A percentile compares a stretch with the other conserved stretches of the same genome.
Conservation (phyloP, 2,329 filamentous ascomycete genomes). For the Teratosphaeria gauchensis region DNA sequence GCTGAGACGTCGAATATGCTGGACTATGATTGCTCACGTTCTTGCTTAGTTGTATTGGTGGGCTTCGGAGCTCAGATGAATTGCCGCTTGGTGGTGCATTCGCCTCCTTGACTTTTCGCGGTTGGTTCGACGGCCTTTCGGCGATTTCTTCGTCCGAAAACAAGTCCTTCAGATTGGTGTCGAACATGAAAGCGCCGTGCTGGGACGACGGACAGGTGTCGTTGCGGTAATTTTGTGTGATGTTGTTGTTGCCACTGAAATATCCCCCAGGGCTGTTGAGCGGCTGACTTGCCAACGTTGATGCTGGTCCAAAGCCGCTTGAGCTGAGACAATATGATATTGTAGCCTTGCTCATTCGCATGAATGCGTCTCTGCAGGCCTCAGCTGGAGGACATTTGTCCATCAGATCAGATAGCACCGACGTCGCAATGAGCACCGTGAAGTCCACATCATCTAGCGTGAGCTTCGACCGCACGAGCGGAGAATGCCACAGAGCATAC, state of each 20-base stretch:
- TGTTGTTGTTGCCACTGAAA: conserved; percentile 8
- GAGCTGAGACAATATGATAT: conserved; percentile 89
- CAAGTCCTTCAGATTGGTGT: conserved; percentile 46
- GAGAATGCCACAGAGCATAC: conserved; percentile 95
- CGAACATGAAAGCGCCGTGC: conserved; percentile 41
- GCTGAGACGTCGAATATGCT: background rate
- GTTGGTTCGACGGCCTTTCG: conserved; percentile 19
- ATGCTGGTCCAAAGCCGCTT: conserved; percentile 53
- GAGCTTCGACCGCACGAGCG: conserved; percentile 73
- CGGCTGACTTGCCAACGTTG: conserved; percentile 20
- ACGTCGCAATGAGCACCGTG: conserved; percentile 85
- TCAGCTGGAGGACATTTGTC: conserved; percentile 93
- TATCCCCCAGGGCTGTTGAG: conserved; percentile 16
- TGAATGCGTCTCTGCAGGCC: conserved; percentile 88
- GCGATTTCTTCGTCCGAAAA: conserved; percentile 37
- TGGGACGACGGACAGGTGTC: background rate
- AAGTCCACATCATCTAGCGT: conserved; percentile 97
- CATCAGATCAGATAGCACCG: conserved; percentile 81
- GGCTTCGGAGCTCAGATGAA: conserved; percentile 9
- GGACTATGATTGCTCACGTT: conserved; percentile 6
- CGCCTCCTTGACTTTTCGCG: background rate
- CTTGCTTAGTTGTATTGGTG: conserved; percentile 13
- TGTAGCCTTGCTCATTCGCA: conserved; percentile 88
- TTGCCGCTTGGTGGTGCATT: conserved; percentile 13
- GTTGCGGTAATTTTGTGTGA: conserved; percentile 1